phyloP scores from a whole-genome alignment of 768 basidiomycete genomes.

The Dacryopinax spathularia region DNA sequence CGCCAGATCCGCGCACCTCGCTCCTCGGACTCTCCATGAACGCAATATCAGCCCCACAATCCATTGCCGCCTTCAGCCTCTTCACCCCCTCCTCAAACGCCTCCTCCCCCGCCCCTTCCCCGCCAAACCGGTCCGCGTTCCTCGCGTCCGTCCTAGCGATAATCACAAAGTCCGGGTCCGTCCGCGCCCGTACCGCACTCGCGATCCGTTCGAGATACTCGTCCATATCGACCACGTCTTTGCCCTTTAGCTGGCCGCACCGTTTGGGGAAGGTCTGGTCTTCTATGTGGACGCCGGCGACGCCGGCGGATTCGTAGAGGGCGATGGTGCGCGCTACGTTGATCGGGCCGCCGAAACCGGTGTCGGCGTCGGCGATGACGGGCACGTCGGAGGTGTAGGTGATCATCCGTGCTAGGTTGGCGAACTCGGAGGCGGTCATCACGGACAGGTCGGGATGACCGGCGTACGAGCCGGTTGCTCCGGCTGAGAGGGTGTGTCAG shows the following conservation, averaged over 20 bases:
- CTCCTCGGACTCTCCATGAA: constrained; percentile 70
- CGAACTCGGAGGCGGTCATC: no score
- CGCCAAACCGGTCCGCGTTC: no score
- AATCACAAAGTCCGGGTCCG: constrained; percentile 61
- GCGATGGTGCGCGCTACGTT: constrained; percentile 63
- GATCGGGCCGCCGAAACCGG: constrained; percentile 57
- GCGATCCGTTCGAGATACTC: constrained; percentile 61
- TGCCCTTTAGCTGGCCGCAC: constrained; percentile 66
- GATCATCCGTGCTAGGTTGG: no score
- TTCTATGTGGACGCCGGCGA: constrained; percentile 65
- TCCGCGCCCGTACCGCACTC: constrained; percentile 62
- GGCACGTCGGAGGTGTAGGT: not conserved
- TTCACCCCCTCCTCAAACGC: constrained; percentile 63
- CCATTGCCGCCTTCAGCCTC: constrained; percentile 54
- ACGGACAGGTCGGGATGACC: no score
- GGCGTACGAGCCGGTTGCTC: no score
- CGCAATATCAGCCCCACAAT: constrained; percentile 63
- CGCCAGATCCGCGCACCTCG: no score
- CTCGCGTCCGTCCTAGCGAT: constrained; percentile 65
- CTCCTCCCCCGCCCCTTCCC: constrained; percentile 61
- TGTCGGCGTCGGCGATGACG: constrained; percentile 69
- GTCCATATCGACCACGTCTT: constrained; percentile 67
- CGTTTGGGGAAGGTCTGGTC: constrained; percentile 74
- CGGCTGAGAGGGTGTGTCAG: no score
- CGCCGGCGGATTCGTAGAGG: constrained; percentile 54